Base-by-base conservation (phyloP, 2,329 filamentous ascomycete genomes). In the Fusarium euwallaceae region DNA sequence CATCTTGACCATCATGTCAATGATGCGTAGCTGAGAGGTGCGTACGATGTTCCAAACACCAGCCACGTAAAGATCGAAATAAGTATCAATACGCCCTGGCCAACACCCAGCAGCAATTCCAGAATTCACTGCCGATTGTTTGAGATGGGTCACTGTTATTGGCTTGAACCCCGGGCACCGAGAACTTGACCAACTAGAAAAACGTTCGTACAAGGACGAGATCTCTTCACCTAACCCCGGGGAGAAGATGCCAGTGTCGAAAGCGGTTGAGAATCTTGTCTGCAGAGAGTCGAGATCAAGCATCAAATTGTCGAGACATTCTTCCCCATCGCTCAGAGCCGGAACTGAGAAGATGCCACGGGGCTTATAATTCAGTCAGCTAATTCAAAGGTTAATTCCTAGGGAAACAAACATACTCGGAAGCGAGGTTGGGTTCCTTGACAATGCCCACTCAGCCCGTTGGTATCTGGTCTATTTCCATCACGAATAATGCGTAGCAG, bases 241-340 rank as follows among this genome's bases (percentile, higher is more conserved):
- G 4, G 32, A 24, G 6, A 22, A 17, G 32, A 24, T 58, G n/a
- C n/a, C 6, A 4, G 53, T 24, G 8, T 20, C 34, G 8, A 37
- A 9, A 2, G n/a, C 29, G 8, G 6, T n/a, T 3, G 34, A 22
- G 32, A 58, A 37, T 4, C 32, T 58, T 16, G 53, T 58, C 14
- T 37, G 53, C 16, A 58, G 4, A 36, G 34, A 34, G 14, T 58
- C 53, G 12, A 58, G 53, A 58, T 58, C 53, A 16, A 58, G 32
- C 53, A 58, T 58, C 53, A 58, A 58, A 20, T 58, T 58, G 8
- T 58, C 53, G 2, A 58, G 53, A 14, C 53, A 58, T 34, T 58
- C 53, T 17, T 58, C 53, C 8, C 53, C 53, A 1, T 37, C 53
- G 22, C 4, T 37, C 20, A 58, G n/a, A 24, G 53, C 53, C 22